Base-by-base conservation (phyloP, 2,329 filamentous ascomycete species). In the Calonectria pteridis region DNA sequence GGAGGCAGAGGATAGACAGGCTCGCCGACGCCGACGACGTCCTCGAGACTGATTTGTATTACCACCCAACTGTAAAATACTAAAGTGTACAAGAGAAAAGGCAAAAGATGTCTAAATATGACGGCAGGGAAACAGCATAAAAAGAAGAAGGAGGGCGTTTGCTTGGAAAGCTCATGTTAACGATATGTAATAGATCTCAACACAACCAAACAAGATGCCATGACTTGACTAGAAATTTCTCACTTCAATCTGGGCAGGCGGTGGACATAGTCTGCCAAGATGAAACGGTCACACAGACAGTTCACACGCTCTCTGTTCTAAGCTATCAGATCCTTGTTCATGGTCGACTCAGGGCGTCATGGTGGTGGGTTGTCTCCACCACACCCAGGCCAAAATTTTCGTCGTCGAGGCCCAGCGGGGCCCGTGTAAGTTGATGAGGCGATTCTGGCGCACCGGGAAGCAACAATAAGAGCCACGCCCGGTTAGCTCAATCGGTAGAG, bases 401-500 rank as follows among this genome's bases (percentile, higher is more conserved):
- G 7, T 35, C 31, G 43, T 26, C 6, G 59, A 14, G 7, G 7
- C 49, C 69, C 33, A 53, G 23, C 55, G 28, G 58, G 58, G 13
- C 40, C 69, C 29, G 62, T 71, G 50, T 59, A 59, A 68, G 51
- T 66, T 73, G 14, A 69, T 73, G 58, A 62, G 71, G 31, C 66
- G 71, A 66, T 50, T 69, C 28, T 66, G 71, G 55, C 66, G 29
- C 59, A 26, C 11, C 10, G 2, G 6, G 18, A 29, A 14, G 23
- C 65, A 67, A 46, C 50, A 67, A 67, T 67, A 31, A 71, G 69
- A 74, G 69, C 69, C 69, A 71, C 68, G 77, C 77, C 77, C 76
- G 79, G 78, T 79, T 81, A 81, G 78, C 77, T 82, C 77, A 81
- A 81, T 82, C 76, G 78, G 80, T 91, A 92, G 90, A 92, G 90